These are phyloP conservation scores for Phialophora verrucosa DNA, from an alignment of 2,329 filamentous ascomycete genomes.

Conservation along the genomic window DNA sequence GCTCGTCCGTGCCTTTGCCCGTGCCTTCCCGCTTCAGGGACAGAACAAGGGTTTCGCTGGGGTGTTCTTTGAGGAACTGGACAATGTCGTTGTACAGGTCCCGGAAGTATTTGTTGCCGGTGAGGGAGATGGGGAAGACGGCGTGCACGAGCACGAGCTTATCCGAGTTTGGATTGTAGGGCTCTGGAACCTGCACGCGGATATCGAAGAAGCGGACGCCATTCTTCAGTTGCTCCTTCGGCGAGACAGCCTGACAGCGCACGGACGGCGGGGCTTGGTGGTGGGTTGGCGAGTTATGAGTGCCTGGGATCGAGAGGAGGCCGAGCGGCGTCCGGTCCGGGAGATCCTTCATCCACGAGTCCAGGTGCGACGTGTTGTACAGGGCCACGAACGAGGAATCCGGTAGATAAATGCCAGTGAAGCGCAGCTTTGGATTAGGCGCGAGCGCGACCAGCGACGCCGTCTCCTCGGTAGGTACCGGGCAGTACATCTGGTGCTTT, in stretches of 20 bases:
- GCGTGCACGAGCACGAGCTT: constrained; percentile 84
- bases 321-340: constrained; percentile 74
- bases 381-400: constrained; percentile 63
- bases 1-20: constrained; percentile 77
- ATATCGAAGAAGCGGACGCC: constrained; percentile 95
- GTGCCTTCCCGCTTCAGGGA: constrained; percentile 90
- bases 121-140: constrained; percentile 85
- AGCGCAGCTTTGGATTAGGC: constrained; percentile 58
- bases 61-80: constrained; percentile 76
- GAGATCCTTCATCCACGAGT: constrained; percentile 81
- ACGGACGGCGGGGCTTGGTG: constrained; percentile 87
- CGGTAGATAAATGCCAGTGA: constrained; percentile 71
- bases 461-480: constrained; percentile 64
- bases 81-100: constrained; percentile 74
- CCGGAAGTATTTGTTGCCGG: constrained; percentile 77
- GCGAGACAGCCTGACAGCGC: constrained; percentile 82
- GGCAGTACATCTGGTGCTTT: constrained; percentile 74
- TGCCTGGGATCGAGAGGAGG: constrained; percentile 87
- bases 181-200: constrained; percentile 71
- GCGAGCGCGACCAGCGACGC: constrained; percentile 64
- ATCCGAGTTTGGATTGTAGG: constrained; percentile 64
- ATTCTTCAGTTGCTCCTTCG: constrained; percentile 80
- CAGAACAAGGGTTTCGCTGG: constrained; percentile 81
- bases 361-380: constrained; percentile 71
- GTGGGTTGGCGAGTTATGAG: constrained; percentile 90